These are phyloP conservation scores for Xerocomellus chrysenteron DNA, from an alignment of 768 basidiomycete genomes.

Conservation along the genomic window DNA sequence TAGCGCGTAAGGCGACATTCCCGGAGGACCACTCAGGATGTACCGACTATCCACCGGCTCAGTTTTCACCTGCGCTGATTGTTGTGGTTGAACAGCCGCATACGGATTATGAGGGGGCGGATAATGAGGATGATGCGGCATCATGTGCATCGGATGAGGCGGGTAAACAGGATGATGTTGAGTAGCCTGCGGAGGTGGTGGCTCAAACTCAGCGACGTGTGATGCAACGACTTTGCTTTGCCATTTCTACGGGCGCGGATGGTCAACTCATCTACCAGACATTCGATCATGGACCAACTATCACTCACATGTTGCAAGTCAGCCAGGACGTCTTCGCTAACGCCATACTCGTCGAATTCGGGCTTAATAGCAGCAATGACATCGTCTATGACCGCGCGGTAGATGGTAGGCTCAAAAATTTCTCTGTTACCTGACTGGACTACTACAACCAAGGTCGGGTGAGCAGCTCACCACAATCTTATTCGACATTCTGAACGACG, in stretches of 20 bases:
- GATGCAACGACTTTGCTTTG: slow-evolving; percentile 92
- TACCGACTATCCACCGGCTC: slow-evolving; percentile 74
- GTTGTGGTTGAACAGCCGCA: slow-evolving; percentile 32
- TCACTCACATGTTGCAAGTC: slow-evolving; percentile 83
- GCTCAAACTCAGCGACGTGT: slow-evolving; percentile 91
- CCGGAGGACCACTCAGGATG: slow-evolving; percentile 48
- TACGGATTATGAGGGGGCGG: slow-evolving; percentile 52
- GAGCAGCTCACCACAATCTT: slow-evolving; percentile 96
- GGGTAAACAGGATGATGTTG: slow-evolving; percentile 54
- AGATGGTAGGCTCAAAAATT: slow-evolving; percentile 80
- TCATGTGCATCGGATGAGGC: slow-evolving; percentile 63
- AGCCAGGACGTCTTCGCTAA: slow-evolving; percentile 85
- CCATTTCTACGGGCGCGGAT: slow-evolving; percentile 72
- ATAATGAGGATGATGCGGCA: slow-evolving; percentile 55
- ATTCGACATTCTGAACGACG: slow-evolving; percentile 75
- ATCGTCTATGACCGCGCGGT: slow-evolving; percentile 95
- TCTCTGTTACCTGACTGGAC: slow-evolving; percentile 51
- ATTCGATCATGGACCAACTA: slow-evolving; percentile 10
- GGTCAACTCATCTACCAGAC: slow-evolving; percentile 10
- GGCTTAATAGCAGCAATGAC: slow-evolving; percentile 83
- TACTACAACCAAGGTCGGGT: slow-evolving; percentile 58
- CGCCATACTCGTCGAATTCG: slow-evolving; percentile 97
- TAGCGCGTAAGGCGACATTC: slow-evolving; percentile 49
- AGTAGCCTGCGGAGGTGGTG: slow-evolving; percentile 45
- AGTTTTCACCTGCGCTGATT: slow-evolving; percentile 59